phyloP scores from a whole-genome alignment of 306 rosid genomes.

The Vigna unguiculata region DNA sequence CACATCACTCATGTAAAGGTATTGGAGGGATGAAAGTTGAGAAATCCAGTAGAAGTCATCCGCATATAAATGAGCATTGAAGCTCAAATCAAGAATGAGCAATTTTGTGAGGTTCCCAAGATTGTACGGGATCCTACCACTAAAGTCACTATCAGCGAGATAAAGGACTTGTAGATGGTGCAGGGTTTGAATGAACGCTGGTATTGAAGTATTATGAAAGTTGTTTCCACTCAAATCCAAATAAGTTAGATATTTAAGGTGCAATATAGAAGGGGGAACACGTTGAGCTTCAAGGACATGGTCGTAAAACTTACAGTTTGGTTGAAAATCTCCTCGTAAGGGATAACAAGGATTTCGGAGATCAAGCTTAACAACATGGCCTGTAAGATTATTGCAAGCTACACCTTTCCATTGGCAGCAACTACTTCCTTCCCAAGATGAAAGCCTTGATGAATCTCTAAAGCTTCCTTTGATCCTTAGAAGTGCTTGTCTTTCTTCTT shows the following conservation, averaged over 20 bases:
- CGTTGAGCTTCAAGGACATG: not conserved
- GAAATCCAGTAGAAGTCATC: no score
- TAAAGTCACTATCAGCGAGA: slow-evolving; percentile 15
- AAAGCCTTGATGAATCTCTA: slow-evolving; percentile 34
- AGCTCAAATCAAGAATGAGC: slow-evolving; percentile 25
- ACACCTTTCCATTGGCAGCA: not conserved
- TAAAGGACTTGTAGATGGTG: slow-evolving; percentile 10
- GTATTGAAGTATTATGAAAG: slow-evolving; percentile 29
- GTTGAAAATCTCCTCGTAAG: not conserved
- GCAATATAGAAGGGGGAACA: slow-evolving; percentile 13
- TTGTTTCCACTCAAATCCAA: slow-evolving; percentile 46
- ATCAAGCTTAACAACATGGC: slow-evolving; percentile 40
- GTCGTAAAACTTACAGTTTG: slow-evolving; percentile 7
- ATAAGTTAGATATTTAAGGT: slow-evolving; percentile 29
- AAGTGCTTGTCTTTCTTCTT: not conserved
- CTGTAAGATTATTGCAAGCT: slow-evolving; percentile 5
- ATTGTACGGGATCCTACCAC: slow-evolving; percentile 33
- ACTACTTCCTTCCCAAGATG: slow-evolving; percentile 16
- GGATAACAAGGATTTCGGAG: slow-evolving; percentile 25
- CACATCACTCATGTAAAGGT: no score
- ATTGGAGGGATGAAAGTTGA: no score
- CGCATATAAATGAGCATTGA: no score
- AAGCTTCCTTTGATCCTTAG: slow-evolving; percentile 32
- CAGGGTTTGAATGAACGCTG: slow-evolving; percentile 14
- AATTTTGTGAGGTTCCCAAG: slow-evolving; percentile 43